Percentiles rank a stretch among this genome's conserved stretches.
Evolutionary conservation across 805 yeast species (phyloP).

Genomic region (Barnettozyma californica): DNA sequence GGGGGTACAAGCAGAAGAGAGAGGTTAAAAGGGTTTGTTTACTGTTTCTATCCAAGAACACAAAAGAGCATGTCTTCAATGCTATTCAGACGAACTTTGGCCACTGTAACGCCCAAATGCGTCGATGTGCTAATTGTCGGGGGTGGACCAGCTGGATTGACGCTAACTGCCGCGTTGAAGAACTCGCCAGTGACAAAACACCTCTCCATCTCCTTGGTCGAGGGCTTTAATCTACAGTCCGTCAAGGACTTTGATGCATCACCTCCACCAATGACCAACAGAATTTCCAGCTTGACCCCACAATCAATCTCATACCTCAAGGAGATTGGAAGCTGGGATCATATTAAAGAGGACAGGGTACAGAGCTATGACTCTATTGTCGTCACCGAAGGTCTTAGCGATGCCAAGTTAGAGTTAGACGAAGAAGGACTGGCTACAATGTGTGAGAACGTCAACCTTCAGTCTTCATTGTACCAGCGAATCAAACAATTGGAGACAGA

Average conservation of each 20-base stretch:
- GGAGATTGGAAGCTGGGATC: slow-evolving; percentile 71
- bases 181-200: slow-evolving; percentile 55
- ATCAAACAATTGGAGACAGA: slow-evolving; percentile 37
- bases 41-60: no score
- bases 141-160: slow-evolving; percentile 96
- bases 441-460: slow-evolving; percentile 85
- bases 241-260: slow-evolving; percentile 38
- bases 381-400: slow-evolving; percentile 80
- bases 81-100: slow-evolving; percentile 21
- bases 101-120: slow-evolving; percentile 20
- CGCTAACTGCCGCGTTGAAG: slow-evolving; percentile 77
- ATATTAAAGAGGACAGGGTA: slow-evolving; percentile 62
- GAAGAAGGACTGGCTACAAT: slow-evolving; percentile 66
- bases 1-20: no score
- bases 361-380: slow-evolving; percentile 75
- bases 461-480: slow-evolving; percentile 59
- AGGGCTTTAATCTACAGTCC: slow-evolving; percentile 55
- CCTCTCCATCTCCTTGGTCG: slow-evolving; percentile 65
- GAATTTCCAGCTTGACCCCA: slow-evolving; percentile 86
- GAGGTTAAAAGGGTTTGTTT: no score
- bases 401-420: slow-evolving; percentile 68
- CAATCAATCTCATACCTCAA: slow-evolving; percentile 61
- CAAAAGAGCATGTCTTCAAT: slow-evolving; percentile 11
- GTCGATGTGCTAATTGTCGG: slow-evolving; percentile 85
- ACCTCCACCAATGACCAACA: slow-evolving; percentile 53